Evolutionary conservation across 1,284 basidiomycete genomes (phyloP).

Genomic region (Rhizoctonia solani): DNA sequence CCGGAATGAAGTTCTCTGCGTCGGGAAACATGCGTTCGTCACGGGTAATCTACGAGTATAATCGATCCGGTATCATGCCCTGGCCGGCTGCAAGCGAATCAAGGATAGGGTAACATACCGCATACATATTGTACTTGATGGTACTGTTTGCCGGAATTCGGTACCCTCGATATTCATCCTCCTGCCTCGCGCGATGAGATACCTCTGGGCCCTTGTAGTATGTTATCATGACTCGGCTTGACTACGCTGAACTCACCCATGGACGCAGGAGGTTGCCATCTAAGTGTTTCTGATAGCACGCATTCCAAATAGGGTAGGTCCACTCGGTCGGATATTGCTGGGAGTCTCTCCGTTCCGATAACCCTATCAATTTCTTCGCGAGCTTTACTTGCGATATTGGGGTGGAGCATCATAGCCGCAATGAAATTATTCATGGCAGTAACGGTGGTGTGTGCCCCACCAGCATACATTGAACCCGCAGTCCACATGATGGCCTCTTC

Average conservation of each 20-base stretch:
- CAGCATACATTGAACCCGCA: background rate
- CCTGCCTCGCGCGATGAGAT: background rate
- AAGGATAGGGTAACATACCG: background rate
- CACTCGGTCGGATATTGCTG: conserved; percentile 21
- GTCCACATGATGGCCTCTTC: conserved; percentile 20
- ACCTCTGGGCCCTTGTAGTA: background rate
- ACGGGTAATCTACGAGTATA: background rate
- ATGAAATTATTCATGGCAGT: conserved; percentile 21
- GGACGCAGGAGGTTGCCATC: conserved; percentile 13
- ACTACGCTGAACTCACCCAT: background rate
- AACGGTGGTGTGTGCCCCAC: conserved; percentile 1
- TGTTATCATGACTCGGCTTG: background rate
- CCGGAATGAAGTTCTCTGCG: conserved; percentile 5
- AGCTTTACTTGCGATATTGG: conserved; percentile 23
- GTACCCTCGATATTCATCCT: conserved; percentile 15
- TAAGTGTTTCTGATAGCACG: conserved; percentile 26
- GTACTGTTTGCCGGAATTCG: conserved; percentile 21
- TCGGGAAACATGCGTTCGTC: conserved; percentile 12
- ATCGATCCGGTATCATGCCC: background rate
- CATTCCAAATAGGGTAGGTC: conserved; percentile 35
- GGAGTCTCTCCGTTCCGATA: conserved; percentile 31
- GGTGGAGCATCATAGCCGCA: conserved; percentile 33
- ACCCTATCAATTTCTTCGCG: conserved; percentile 36
- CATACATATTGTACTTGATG: conserved; percentile 1
- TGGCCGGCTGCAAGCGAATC: background rate